Base-by-base conservation (phyloP, 441 rosid genomes). In the Monsonia emarginata region DNA sequence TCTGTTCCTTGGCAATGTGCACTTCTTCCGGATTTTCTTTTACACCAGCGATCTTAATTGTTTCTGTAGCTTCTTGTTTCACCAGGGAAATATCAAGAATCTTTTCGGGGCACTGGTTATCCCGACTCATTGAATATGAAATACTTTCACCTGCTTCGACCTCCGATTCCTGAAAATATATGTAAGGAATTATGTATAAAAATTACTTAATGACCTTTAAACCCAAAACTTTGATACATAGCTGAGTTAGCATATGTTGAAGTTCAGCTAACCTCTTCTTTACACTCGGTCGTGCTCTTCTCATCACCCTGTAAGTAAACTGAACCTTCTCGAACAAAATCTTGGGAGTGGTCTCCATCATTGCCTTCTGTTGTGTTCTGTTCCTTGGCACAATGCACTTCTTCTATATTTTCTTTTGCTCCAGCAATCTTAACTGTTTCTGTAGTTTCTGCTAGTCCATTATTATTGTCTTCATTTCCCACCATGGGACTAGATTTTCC, bases 61-160 rank as follows among this genome's bases (percentile, higher is more conserved):
- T 50, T 50, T 50, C 58, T 50, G 25, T 50, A 50, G 58, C 58
- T 21, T 50, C 58, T n/a, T n/a, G n/a, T n/a, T n/a, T n/a, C n/a
- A n/a, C n/a, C n/a, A n/a, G n/a, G n/a, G n/a, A n/a, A n/a, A n/a
- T n/a, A n/a, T n/a, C n/a, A n/a, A n/a, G n/a, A n/a, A n/a, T n/a
- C n/a, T n/a, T n/a, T n/a, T n/a, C n/a, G n/a, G n/a, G n/a, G n/a
- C n/a, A n/a, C n/a, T n/a, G n/a, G n/a, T n/a, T n/a, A n/a, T n/a
- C n/a, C n/a, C n/a, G n/a, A n/a, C n/a, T n/a, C n/a, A n/a, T n/a
- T n/a, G n/a, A n/a, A n/a, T n/a, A n/a, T n/a, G n/a, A n/a, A n/a
- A n/a, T n/a, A n/a, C n/a, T n/a, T n/a, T n/a, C n/a, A n/a, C n/a
- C n/a, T n/a, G n/a, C n/a, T n/a, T n/a, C n/a, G n/a, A n/a, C n/a